Percentiles rank a stretch among this genome's conserved stretches.
These are phyloP conservation scores for Aureobasidium leucospermi DNA, from an alignment of 2,329 filamentous ascomycete species.

Conservation along the genomic window DNA sequence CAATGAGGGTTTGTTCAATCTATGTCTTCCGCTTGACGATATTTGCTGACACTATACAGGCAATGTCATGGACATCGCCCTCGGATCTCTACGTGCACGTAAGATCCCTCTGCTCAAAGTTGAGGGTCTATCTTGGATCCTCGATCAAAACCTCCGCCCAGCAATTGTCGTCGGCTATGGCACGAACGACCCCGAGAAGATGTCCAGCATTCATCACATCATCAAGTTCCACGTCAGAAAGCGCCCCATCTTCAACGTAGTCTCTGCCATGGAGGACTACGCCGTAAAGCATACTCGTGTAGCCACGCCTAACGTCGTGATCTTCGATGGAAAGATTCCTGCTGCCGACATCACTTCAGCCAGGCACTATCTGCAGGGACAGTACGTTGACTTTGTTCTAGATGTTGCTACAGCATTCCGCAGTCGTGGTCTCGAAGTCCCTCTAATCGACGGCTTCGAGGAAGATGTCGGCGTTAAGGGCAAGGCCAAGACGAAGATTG, in stretches of 20 bases:
- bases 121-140: not conserved
- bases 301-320: not conserved
- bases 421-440: not conserved
- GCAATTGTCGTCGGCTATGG: slow-evolving; percentile 4
- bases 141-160: not conserved
- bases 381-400: not conserved
- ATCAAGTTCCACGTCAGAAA: slow-evolving; percentile 1
- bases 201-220: slow-evolving; percentile 3
- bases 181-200: not conserved
- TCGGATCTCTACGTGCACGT: not conserved
- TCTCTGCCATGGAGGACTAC: not conserved
- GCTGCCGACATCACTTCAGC: not conserved
- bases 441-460: not conserved
- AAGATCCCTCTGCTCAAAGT: not conserved
- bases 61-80: slow-evolving; percentile 5
- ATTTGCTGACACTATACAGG: not conserved
- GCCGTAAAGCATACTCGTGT: slow-evolving; percentile 5
- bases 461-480: not conserved
- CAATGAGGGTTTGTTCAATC: not conserved
- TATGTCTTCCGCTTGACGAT: not conserved
- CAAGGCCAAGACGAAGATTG: not conserved
- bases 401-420: not conserved
- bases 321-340: not conserved
- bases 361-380: not conserved
- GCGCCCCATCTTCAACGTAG: not conserved